Base-by-base conservation (phyloP, 73 alveolate species). In the Breviolum minutum region DNA sequence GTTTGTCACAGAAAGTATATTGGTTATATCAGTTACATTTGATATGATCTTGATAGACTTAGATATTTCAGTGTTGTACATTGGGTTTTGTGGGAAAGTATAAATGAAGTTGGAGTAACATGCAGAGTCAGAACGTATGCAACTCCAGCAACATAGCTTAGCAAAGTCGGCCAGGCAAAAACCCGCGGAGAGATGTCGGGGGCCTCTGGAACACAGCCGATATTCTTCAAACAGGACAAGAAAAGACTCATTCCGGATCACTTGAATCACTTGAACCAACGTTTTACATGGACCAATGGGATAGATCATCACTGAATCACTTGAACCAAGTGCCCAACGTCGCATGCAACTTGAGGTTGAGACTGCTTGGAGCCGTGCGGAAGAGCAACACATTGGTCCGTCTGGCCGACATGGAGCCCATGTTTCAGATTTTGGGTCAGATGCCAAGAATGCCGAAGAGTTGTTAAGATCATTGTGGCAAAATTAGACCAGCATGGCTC, bases 321-420 rank as follows among this genome's bases (percentile, higher is more conserved):
- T n/a, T n/a, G n/a, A n/a, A n/a, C n/a, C n/a, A n/a, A n/a, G n/a
- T n/a, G 14, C 24, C 29, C 80, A 70, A 16, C 86, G 87, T 2
- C 26, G 14, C 12, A 20, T 13, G 63, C 6, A 5, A 0, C 26
- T 32, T 26, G 26, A 92, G 98, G 98, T 40, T 92, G 89, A 66
- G 98, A 66, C 98, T 92, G 16, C 80, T 92, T 63, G 91, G 98
- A 24, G 89, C 98, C 13, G 98, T 92, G 98, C 98, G 98, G 98
- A 92, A 92, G 73, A 92, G 98, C 98, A 92, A 92, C 87, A 92
- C 84, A 30, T 54, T 92, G 86, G 98, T 92, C 48, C 86, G 98
- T 20, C 60, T 92, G 63, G 98, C 98, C n/a, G 98, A 92, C 80
- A 92, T 92, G 98, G 98, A 92, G 70, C 98, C 98, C 27, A 92